Conservation (phyloP, 225 moss, liverwort and hornwort species). For the Neckera pumila region DNA sequence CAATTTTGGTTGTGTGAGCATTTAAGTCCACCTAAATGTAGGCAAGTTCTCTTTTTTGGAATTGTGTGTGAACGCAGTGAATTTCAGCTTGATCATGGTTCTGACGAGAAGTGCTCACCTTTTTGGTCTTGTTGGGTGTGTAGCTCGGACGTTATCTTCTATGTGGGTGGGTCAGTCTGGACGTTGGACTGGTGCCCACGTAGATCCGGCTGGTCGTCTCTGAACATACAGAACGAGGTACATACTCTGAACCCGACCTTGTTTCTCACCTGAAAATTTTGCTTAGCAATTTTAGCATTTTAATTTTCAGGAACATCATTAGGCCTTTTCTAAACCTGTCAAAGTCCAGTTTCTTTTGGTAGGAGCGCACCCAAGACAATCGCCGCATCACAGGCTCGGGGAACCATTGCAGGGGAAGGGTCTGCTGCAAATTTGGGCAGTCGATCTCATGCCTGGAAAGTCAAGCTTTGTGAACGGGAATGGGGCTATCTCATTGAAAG, state of each 20-base stretch:
- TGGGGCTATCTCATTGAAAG: slow-evolving; percentile 2
- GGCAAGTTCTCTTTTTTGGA: background rate
- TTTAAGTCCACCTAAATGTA: background rate
- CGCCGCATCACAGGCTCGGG: slow-evolving; percentile 67
- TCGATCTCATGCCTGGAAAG: slow-evolving; percentile 33
- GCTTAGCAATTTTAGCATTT: background rate
- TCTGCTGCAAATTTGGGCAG: slow-evolving; percentile 79
- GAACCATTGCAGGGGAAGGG: slow-evolving; percentile 61
- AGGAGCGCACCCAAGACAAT: slow-evolving; percentile 64
- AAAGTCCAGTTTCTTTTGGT: slow-evolving; percentile 72
- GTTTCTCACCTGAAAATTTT: background rate
- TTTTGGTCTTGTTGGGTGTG: background rate
- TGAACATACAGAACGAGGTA: slow-evolving; percentile 28
- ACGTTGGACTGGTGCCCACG: slow-evolving; percentile 93
- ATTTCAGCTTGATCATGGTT: background rate
- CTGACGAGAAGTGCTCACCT: background rate
- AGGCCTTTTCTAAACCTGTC: background rate
- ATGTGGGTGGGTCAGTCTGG: slow-evolving; percentile 85
- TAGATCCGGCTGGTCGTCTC: slow-evolving; percentile 59
- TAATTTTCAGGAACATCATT: background rate
- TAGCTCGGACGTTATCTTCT: slow-evolving; percentile 69
- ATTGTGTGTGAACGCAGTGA: background rate
- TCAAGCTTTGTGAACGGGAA: background rate
- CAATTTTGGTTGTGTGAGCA: background rate
- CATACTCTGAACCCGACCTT: background rate